phyloP scores from a whole-genome alignment of 352 stramenopile species.

The Blastocystis sp. region DNA sequence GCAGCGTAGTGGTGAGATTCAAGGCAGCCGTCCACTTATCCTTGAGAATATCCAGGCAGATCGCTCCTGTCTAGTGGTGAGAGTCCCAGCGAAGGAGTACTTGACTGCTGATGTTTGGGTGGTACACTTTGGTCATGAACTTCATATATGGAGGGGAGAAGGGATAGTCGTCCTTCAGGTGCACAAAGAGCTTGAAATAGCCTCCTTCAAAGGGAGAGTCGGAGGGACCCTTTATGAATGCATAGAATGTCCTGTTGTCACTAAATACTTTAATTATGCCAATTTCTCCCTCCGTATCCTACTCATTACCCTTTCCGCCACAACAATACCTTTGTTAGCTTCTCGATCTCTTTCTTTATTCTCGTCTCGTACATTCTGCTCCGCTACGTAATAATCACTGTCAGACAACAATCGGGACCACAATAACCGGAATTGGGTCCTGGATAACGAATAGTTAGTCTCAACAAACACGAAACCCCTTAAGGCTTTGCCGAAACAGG shows the following conservation, averaged over 20 bases:
- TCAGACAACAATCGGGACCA: neutral
- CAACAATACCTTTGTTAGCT: neutral
- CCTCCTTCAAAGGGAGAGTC: constrained; percentile 84
- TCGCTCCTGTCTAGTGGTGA: constrained; percentile 82
- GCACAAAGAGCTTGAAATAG: constrained; percentile 84
- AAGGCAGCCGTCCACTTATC: constrained; percentile 88
- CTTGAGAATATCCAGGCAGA: constrained; percentile 88
- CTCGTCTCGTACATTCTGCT: neutral
- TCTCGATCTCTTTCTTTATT: constrained; percentile 22
- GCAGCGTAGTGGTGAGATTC: constrained; percentile 85
- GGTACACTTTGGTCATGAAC: constrained; percentile 88
- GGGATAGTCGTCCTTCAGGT: constrained; percentile 83
- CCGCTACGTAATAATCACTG: neutral
- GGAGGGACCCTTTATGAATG: constrained; percentile 81
- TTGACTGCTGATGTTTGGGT: constrained; percentile 84
- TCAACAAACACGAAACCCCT: no score
- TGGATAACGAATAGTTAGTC: neutral
- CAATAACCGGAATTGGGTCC: neutral
- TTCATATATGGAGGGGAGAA: constrained; percentile 83
- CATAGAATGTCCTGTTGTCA: constrained; percentile 65
- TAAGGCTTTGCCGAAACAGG: no score
- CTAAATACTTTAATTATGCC: constrained; percentile 4
- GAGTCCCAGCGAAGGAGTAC: neutral
- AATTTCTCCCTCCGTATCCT: constrained; percentile 28
- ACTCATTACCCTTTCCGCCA: neutral